Conservation (phyloP, 2,329 filamentous ascomycete genomes). For the Fusarium penzigii region DNA sequence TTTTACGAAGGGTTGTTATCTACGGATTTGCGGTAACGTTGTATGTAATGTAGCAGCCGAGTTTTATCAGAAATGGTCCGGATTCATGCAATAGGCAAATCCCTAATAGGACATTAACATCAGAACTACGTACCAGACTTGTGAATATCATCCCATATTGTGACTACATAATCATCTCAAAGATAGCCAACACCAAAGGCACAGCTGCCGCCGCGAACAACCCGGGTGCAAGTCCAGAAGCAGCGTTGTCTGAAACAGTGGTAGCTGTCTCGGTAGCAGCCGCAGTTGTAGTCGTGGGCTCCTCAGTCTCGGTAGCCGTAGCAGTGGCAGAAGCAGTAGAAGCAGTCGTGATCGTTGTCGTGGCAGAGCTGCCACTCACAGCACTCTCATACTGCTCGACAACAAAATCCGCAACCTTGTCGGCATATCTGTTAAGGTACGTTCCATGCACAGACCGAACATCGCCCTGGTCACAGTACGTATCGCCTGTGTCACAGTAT, state of each 20-base stretch:
- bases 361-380: background rate
- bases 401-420: constrained; percentile 38
- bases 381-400: constrained; percentile 34
- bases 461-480: constrained; percentile 40
- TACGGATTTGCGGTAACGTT: background rate
- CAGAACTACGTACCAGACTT: background rate
- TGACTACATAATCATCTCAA: background rate
- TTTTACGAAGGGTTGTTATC: background rate
- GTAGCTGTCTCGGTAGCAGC: constrained; percentile 2
- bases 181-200: constrained; percentile 8
- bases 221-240: constrained; percentile 10
- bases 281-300: background rate
- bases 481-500: constrained; percentile 45
- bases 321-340: constrained; percentile 3
- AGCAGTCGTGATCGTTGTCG: constrained; percentile 5
- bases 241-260: constrained; percentile 11
- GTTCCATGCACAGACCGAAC: constrained; percentile 32
- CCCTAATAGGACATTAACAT: background rate
- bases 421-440: constrained; percentile 40
- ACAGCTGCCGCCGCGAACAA: constrained; percentile 3
- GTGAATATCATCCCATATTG: background rate
- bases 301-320: background rate
- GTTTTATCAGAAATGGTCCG: background rate
- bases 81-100: background rate
- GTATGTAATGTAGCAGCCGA: background rate